phyloP scores from a whole-genome alignment of 306 rosid species.

The Vicia villosa region DNA sequence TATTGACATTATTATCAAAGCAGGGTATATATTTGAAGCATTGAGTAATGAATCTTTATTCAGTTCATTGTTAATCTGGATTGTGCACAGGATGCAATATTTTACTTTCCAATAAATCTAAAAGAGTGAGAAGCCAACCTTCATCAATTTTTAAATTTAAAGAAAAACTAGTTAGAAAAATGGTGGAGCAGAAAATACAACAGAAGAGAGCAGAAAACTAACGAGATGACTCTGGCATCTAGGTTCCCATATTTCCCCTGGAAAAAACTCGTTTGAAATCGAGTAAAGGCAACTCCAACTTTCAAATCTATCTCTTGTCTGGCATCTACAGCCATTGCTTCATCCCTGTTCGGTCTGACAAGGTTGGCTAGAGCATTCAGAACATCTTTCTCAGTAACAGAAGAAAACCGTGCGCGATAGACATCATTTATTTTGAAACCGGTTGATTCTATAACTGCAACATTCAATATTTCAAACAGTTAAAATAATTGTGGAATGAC shows the following conservation, averaged over 20 bases:
- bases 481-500: constrained; percentile 5
- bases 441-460: constrained; percentile 84
- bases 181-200: constrained; percentile 15
- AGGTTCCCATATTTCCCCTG: constrained; percentile 99
- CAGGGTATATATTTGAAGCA: constrained; percentile 28
- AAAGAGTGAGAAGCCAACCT: constrained; percentile 22
- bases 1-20: neutral
- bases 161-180: neutral
- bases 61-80: constrained; percentile 4
- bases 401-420: constrained; percentile 92
- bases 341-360: constrained; percentile 76
- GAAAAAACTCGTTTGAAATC: constrained; percentile 84
- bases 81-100: constrained; percentile 9
- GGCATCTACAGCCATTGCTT: constrained; percentile 94
- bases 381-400: constrained; percentile 91
- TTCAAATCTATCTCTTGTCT: constrained; percentile 99
- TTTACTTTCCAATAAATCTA: constrained; percentile 28
- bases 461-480: constrained; percentile 33
- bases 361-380: constrained; percentile 86
- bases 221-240: constrained; percentile 95
- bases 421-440: constrained; percentile 60
- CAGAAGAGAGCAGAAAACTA: constrained; percentile 51
- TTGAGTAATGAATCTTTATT: constrained; percentile 6
- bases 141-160: constrained; percentile 14
- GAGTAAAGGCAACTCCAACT: constrained; percentile 97